Evolutionary conservation across 306 rosid species (phyloP).

Genomic region (Lathyrus aphaca): DNA sequence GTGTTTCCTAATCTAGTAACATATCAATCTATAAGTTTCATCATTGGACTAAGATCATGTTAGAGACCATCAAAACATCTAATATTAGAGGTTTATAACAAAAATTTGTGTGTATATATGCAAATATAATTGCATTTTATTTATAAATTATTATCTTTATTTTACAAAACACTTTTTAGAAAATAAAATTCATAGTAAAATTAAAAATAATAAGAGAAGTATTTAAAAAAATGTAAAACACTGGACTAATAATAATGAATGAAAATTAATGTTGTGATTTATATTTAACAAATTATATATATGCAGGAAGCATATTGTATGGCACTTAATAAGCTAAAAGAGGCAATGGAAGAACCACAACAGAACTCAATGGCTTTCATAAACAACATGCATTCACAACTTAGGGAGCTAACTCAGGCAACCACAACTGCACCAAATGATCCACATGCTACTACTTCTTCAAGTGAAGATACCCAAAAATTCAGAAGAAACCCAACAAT

Average conservation of each 20-base stretch:
- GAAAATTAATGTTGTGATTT: neutral
- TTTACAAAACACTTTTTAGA: neutral
- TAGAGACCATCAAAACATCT: too few species aligned
- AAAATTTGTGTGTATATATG: neutral
- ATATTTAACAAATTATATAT: conserved; percentile 27
- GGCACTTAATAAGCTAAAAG: conserved; percentile 71
- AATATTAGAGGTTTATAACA: neutral
- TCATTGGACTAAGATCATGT: too few species aligned
- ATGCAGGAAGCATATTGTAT: conserved; percentile 74
- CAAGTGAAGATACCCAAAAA: conserved; percentile 36
- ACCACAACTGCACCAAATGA: conserved; percentile 38
- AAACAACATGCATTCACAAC: conserved; percentile 74
- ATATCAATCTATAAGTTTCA: too few species aligned
- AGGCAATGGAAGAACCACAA: conserved; percentile 86
- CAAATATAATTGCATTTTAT: neutral
- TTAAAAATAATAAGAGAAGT: neutral
- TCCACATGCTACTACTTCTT: conserved; percentile 39
- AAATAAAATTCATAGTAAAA: neutral
- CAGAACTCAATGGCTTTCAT: conserved; percentile 70
- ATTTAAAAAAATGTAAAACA: neutral
- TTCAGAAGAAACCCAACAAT: conserved; percentile 33
- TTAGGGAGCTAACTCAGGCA: conserved; percentile 53
- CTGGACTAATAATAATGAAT: neutral
- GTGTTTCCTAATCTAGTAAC: neutral
- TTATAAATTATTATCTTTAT: neutral